Percentiles rank a stretch among this genome's conserved stretches.
Evolutionary conservation across 176 grass and related monocot species (phyloP).

Genomic region (Oropetium thomaeum): DNA sequence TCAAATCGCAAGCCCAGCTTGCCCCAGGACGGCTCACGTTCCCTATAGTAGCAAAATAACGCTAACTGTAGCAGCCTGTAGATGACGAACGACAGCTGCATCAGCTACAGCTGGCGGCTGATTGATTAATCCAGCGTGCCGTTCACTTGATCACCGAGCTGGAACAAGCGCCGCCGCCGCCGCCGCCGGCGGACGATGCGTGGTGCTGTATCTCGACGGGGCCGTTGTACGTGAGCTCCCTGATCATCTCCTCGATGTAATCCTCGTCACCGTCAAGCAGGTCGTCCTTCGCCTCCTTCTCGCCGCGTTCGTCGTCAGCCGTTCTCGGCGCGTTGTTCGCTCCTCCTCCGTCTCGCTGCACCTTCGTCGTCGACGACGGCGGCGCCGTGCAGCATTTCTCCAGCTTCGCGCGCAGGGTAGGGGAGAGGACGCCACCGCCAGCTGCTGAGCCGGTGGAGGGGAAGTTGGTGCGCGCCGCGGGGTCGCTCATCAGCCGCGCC

Average conservation of each 20-base stretch:
- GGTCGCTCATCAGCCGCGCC: slow-evolving; percentile 68
- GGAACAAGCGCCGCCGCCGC: slow-evolving; percentile 31
- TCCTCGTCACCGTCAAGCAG: slow-evolving; percentile 37
- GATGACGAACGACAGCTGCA: too few relatives aligned
- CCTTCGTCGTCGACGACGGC: not conserved
- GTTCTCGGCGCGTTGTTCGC: not conserved
- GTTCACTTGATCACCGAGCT: slow-evolving; percentile 1
- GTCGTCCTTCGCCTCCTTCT: not conserved
- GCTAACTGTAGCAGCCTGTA: too few relatives aligned
- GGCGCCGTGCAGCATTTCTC: slow-evolving; percentile 61
- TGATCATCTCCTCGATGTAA: slow-evolving; percentile 87
- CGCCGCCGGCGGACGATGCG: slow-evolving; percentile 19
- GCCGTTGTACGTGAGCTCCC: slow-evolving; percentile 78
- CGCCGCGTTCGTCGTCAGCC: not conserved
- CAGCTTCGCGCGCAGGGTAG: slow-evolving; percentile 69
- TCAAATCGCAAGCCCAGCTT: too few relatives aligned
- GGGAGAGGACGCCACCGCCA: slow-evolving; percentile 36
- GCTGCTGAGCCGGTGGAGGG: slow-evolving; percentile 21
- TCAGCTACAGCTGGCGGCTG: too few relatives aligned
- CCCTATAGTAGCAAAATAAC: too few relatives aligned
- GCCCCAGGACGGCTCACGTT: too few relatives aligned
- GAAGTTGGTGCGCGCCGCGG: slow-evolving; percentile 75
- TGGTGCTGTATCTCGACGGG: slow-evolving; percentile 58
- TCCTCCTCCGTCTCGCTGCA: not conserved
- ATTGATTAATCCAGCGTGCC: too few relatives aligned